Evolutionary conservation across 2,329 filamentous ascomycete species (phyloP), one percentile per base, ranked within the genome.

Genomic region (Fragosphaeria purpurea): DNA sequence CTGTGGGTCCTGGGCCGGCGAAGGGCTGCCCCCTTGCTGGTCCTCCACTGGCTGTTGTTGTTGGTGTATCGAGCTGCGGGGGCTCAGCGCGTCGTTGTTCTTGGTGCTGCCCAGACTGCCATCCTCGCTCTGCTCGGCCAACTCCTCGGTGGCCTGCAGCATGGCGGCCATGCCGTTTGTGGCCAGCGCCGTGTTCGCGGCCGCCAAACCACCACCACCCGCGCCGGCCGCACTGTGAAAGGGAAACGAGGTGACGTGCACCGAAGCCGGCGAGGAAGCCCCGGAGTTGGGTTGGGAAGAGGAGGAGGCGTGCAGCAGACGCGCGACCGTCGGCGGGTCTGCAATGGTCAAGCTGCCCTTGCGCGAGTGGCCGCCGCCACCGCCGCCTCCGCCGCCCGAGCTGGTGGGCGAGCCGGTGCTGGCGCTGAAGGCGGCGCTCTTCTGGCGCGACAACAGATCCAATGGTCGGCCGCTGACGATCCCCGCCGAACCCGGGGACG

Each of bases 111-210:
- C 45, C 11, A 13, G 44, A 31, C 13, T 12, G 34, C 9, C 46
- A 1, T 42, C 41, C n/a, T 35, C 44, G 22, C 59, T 56, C 7
- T 54, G 33, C 7, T 60, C 51, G 4, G 56, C 63, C 22, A 77
- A 59, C 7, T 79, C 77, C 11, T 80, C 77, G 2, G 74, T 73
- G 2, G 72, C 72, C 60, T 80, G 76, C 11, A 81, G 65, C 44
- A 80, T 72, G 0, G 75, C 77, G 1, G 77, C 75, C 62, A 81
- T 70, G 5, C 75, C 62, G 9, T 52, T 52, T 1, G 54, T 46
- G 2, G 59, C 55, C 4, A 11, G 35, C 7, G 47, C 44, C 1
- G 42, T 33, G 12, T 42, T 40, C 1, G 41, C 41, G 11, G 47
- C 30, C n/a, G 8, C 44, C 33, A 32, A n/a, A 7, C 22, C 22